Evolutionary conservation across 352 stramenopile species (phyloP).

Genomic region (Phytophthora sp.): DNA sequence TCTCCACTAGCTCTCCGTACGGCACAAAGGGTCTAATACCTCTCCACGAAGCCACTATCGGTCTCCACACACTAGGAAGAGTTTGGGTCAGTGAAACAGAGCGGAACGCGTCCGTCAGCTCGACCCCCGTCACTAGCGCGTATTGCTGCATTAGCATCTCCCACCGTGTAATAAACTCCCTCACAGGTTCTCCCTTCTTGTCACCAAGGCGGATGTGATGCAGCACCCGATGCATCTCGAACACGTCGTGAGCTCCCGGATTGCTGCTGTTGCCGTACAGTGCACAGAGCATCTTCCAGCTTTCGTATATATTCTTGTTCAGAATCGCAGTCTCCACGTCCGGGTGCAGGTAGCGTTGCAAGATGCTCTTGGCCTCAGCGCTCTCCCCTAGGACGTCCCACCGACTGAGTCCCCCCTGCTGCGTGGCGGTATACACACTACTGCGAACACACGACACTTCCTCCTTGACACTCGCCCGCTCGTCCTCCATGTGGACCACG

Average conservation of each 20-base stretch:
- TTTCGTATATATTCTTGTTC: conserved; percentile 61
- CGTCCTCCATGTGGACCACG: conserved; percentile 32
- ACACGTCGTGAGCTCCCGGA: conserved; percentile 41
- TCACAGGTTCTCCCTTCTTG: conserved; percentile 44
- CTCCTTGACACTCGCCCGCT: conserved; percentile 29
- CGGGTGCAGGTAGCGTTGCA: conserved; percentile 53
- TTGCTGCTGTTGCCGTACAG: conserved; percentile 47
- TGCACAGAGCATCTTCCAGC: conserved; percentile 50
- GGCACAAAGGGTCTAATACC: conserved; percentile 48
- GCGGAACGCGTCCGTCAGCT: conserved; percentile 49
- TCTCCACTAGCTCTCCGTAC: conserved; percentile 47
- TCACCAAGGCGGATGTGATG: conserved; percentile 52
- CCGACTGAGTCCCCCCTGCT: conserved; percentile 35
- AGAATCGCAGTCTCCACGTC: conserved; percentile 54
- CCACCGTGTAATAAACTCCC: conserved; percentile 48
- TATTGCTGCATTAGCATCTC: conserved; percentile 55
- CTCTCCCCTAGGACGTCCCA: conserved; percentile 48
- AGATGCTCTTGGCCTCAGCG: conserved; percentile 54
- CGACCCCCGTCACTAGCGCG: conserved; percentile 40
- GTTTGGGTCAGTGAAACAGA: conserved; percentile 46
- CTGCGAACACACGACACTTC: conserved; percentile 17
- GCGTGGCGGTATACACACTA: neutral
- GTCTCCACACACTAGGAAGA: conserved; percentile 38
- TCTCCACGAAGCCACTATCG: conserved; percentile 41
- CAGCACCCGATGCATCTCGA: conserved; percentile 53